These are phyloP conservation scores for Phytopythium helicoides DNA, from an alignment of 352 stramenopile species.

Conservation along the genomic window DNA sequence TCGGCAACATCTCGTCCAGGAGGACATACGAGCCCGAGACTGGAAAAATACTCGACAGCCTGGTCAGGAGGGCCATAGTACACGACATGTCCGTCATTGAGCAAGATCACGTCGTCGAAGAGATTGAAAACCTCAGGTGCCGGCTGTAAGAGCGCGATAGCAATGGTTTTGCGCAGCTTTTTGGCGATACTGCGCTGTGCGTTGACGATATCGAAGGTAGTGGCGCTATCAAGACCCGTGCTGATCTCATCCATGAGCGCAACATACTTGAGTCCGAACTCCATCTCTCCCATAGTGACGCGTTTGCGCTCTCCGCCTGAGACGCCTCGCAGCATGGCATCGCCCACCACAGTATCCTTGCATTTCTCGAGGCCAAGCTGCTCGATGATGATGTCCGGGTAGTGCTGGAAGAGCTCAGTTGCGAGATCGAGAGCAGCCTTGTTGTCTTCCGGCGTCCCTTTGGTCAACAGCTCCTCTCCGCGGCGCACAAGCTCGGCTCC, in stretches of 20 bases:
- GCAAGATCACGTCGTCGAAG: constrained; percentile 54
- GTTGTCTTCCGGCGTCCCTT: constrained; percentile 24
- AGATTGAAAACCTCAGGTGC: constrained; percentile 87
- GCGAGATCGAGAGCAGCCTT: constrained; percentile 7
- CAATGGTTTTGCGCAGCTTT: constrained; percentile 28
- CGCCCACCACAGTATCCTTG: constrained; percentile 55
- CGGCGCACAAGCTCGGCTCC: constrained; percentile 10
- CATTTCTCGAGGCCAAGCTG: constrained; percentile 43
- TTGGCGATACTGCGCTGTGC: constrained; percentile 20
- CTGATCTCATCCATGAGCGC: constrained; percentile 84
- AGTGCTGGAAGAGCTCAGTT: constrained; percentile 8
- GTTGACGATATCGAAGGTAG: constrained; percentile 47
- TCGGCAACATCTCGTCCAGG: constrained; percentile 26
- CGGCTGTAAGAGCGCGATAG: constrained; percentile 80
- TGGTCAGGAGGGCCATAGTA: constrained; percentile 44
- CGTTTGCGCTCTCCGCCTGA: constrained; percentile 88
- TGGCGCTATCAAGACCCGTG: constrained; percentile 53
- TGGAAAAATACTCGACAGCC: constrained; percentile 31
- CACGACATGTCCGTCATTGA: constrained; percentile 84
- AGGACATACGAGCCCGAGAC: constrained; percentile 32
- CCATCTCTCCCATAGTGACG: constrained; percentile 82
- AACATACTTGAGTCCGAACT: constrained; percentile 71
- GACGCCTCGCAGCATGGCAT: constrained; percentile 55
- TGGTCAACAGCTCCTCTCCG: constrained; percentile 17
- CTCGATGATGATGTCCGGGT: constrained; percentile 39